Base-by-base conservation (phyloP, 768 basidiomycete species). In the Flagelloscypha sp. region DNA sequence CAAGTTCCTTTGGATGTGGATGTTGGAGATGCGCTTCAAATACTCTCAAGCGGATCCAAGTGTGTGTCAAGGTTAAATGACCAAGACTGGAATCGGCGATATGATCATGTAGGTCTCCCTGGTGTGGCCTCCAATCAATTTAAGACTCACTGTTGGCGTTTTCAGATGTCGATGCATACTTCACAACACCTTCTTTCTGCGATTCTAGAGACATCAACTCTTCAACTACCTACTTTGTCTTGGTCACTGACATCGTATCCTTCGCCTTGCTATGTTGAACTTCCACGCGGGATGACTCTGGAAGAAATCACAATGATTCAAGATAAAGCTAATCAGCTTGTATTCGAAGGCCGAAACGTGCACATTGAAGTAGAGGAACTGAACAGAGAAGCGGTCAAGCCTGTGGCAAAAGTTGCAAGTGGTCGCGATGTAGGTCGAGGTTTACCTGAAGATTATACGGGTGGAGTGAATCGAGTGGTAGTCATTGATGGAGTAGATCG, bases 161-260 rank as follows among this genome's bases (percentile, higher is more conserved):
- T 37, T 28, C 45, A 85, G 81, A 84, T 84, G 80, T 72, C 76
- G 11, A 75, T 85, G 72, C 86, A 90, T 54, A 87, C 85, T 1
- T 80, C 81, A 0, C 87, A 89, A 48, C 87, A 88, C 43, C 65
- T 87, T 28, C 70, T 89, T 16, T 87, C 85, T 10, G 84, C 85
- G 1, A 64, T 87, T n/a, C 64, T 89, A 4, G 84, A 88, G 48
- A 63, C 66, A 16, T n/a, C n/a, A n/a, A 61, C 58, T 3, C 63
- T 84, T 24, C 55, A 71, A 21, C 62, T 87, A 18, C 74, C 76
- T 6, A 89, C 87, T 2, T 66, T 87, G 15, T 80, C 81, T 2
- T 89, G 87, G 86, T 82, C 83, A n/a, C 63, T 88, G 37, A 78
- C 80, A 0, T 58, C 64, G 12, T 74, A 64, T 44, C 83, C 87